Conservation (phyloP, 352 stramenopile genomes). For the Phytophthora boehmeriae region DNA sequence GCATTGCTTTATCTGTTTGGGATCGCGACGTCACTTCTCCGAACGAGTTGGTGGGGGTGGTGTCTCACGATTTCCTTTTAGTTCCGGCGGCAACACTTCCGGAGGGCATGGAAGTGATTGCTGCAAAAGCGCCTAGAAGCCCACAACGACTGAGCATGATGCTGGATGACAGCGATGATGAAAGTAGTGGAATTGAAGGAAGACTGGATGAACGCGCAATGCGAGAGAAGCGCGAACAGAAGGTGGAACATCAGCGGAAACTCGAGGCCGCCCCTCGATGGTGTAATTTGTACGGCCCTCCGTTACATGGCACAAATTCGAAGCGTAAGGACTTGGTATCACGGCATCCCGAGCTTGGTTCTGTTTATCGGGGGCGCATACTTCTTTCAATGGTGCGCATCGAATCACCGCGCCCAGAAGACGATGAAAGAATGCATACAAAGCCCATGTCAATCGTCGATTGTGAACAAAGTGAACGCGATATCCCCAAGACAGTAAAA, state of each 20-base stretch:
- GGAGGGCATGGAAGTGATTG: not conserved
- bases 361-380: conserved; percentile 81
- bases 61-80: conserved; percentile 74
- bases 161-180: conserved; percentile 15
- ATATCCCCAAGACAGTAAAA: conserved; percentile 55
- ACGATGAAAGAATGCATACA: conserved; percentile 64
- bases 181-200: not conserved
- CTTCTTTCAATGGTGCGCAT: conserved; percentile 81
- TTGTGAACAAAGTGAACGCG: conserved; percentile 15
- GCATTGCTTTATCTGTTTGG: conserved; percentile 81
- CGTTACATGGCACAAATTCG: conserved; percentile 53
- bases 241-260: conserved; percentile 17
- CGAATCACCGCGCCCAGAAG: conserved; percentile 36
- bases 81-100: conserved; percentile 30
- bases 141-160: conserved; percentile 9
- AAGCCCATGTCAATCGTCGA: conserved; percentile 51
- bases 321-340: conserved; percentile 60
- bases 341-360: conserved; percentile 68
- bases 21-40: conserved; percentile 74
- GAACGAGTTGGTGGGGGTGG: conserved; percentile 77
- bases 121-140: not conserved
- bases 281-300: conserved; percentile 90
- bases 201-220: conserved; percentile 7
- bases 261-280: conserved; percentile 46
- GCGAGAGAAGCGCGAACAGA: conserved; percentile 13